phyloP scores from a whole-genome alignment of 345 rosid genomes.

The Salix udensis region DNA sequence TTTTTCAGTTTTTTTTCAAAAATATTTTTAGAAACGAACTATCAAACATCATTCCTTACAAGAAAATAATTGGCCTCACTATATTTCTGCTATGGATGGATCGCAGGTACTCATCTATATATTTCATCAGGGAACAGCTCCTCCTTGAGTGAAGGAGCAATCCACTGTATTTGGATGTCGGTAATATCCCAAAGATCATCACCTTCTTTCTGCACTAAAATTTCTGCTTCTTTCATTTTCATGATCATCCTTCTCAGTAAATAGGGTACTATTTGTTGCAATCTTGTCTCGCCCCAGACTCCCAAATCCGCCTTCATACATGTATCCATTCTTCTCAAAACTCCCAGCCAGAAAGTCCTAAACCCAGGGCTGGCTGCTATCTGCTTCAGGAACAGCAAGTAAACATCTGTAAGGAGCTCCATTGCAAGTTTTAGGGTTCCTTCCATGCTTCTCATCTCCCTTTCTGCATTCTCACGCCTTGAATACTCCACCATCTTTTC shows the following conservation, averaged over 20 bases:
- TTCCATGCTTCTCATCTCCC: slow-evolving; percentile 88
- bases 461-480: slow-evolving; percentile 67
- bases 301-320: slow-evolving; percentile 90
- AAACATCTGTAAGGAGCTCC: slow-evolving; percentile 61
- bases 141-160: slow-evolving; percentile 80
- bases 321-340: slow-evolving; percentile 90
- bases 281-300: slow-evolving; percentile 50
- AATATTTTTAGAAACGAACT: no score
- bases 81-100: no score
- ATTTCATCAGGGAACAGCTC: slow-evolving; percentile 62
- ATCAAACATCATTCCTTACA: no score
- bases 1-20: no score
- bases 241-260: slow-evolving; percentile 60
- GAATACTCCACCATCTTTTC: slow-evolving; percentile 85
- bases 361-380: slow-evolving; percentile 56
- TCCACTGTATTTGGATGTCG: slow-evolving; percentile 91
- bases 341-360: slow-evolving; percentile 85
- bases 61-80: no score
- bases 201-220: slow-evolving; percentile 55
- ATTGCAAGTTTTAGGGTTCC: slow-evolving; percentile 62
- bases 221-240: slow-evolving; percentile 63
- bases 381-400: slow-evolving; percentile 42
- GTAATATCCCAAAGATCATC: slow-evolving; percentile 85
- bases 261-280: slow-evolving; percentile 55
- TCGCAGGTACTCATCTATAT: background rate